Conservation (phyloP, 2,329 filamentous ascomycete genomes). For the Aschersonia sp. region DNA sequence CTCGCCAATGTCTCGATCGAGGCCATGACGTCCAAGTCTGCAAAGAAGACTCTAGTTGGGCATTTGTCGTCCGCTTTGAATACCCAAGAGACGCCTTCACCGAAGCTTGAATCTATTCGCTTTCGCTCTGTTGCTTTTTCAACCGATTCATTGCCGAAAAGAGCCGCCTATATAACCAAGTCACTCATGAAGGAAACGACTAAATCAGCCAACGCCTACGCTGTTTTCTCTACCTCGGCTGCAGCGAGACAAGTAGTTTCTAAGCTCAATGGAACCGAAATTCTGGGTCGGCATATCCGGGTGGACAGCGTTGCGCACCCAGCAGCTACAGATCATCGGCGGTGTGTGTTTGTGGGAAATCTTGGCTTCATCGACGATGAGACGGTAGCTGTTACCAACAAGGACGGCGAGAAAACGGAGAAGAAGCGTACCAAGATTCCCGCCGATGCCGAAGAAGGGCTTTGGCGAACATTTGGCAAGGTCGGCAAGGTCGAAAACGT, state of each 20-base stretch:
- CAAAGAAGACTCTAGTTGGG: constrained; percentile 61
- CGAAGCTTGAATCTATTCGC: constrained; percentile 78
- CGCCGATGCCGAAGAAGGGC: constrained; percentile 81
- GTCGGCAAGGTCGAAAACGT: constrained; percentile 81
- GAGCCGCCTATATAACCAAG: constrained; percentile 86
- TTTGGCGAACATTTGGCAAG: constrained; percentile 69
- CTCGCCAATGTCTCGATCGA: constrained; percentile 77
- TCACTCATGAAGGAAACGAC: constrained; percentile 84
- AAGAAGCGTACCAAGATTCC: constrained; percentile 64
- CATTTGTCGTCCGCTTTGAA: constrained; percentile 68
- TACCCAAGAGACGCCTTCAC: constrained; percentile 33
- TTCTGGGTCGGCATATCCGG: constrained; percentile 78
- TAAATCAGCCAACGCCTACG: constrained; percentile 88
- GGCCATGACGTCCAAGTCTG: constrained; percentile 69
- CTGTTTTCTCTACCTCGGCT: constrained; percentile 63
- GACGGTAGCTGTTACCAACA: constrained; percentile 49
- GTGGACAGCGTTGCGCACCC: constrained; percentile 89
- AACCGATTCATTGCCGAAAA: constrained; percentile 65
- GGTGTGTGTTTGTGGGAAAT: constrained; percentile 94
- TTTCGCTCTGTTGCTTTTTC: constrained; percentile 90
- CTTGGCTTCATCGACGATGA: constrained; percentile 93
- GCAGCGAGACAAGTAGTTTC: constrained; percentile 65
- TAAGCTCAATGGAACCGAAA: constrained; percentile 67
- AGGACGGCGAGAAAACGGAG: constrained; percentile 50
- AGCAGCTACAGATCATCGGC: constrained; percentile 63